Evolutionary conservation across 768 basidiomycete species (phyloP), one percentile per base, ranked within the genome.

Genomic region (Lanmaoa rubissima): DNA sequence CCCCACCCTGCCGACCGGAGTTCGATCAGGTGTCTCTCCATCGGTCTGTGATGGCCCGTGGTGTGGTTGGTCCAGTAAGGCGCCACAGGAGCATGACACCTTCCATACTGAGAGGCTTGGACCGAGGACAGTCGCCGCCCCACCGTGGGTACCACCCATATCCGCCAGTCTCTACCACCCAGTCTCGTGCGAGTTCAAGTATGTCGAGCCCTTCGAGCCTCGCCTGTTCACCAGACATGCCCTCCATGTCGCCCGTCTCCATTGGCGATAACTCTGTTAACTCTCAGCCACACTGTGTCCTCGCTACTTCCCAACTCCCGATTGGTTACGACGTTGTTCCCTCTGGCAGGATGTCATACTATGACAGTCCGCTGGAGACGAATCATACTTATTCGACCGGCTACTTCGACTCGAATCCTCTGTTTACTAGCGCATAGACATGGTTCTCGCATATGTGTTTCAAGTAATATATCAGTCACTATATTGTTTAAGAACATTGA

Each of bases 61-160:
- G 53, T 8, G 80, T 76, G 13, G 65, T 79, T n/a, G 86, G 88
- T 11, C 86, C 88, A 11, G 78, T 84, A 45, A 75, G 88, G 50
- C 78, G 90, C 45, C 84, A 90, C 65, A 79, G 89, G 53, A 89
- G 87, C 69, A 88, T 87, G 80, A 92, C 90, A 9, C 89, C 90
- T 10, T 84, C 84, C 0, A 59, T 85, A 31, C 70, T 77, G 45
- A 78, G 84, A 51, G 79, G 74, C 51, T 82, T 78, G 51, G 77
- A 74, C 43, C 82, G 82, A 61, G 75, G 76, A 35, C 68, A 78
- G 55, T 81, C 83, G 28, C 74, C 74, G 40, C 74, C 73, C 12
- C 72, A 65, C 56, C 75, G 84, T 50, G 79, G 81, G 46, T 82
- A 85, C 61, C 82, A 87, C 66, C 78, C 87, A 21, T 86, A 86